phyloP scores from a whole-genome alignment of 768 basidiomycete species.

The Suillus subluteus region DNA sequence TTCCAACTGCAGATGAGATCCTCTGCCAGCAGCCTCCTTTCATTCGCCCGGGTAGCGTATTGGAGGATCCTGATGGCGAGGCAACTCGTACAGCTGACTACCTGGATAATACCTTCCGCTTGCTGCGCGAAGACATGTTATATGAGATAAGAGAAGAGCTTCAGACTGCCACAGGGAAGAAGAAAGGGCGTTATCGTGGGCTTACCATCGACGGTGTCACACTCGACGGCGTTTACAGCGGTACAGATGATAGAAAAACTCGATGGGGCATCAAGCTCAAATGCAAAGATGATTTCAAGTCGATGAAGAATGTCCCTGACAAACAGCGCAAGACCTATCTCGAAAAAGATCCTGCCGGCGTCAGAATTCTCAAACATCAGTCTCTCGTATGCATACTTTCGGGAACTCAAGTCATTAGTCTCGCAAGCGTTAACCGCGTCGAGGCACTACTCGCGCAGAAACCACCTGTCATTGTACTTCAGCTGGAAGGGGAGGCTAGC shows the following conservation, averaged over 20 bases:
- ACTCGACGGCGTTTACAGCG: conserved; percentile 40
- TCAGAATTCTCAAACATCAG: conserved; percentile 52
- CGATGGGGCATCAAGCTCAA: conserved; percentile 47
- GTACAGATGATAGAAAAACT: conserved; percentile 26
- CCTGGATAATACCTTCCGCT: conserved; percentile 68
- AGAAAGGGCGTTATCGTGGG: conserved; percentile 45
- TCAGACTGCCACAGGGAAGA: conserved; percentile 41
- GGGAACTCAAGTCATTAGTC: conserved; percentile 51
- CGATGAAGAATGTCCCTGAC: conserved; percentile 37
- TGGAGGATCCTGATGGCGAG: conserved; percentile 47
- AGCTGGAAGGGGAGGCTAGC: conserved; percentile 49
- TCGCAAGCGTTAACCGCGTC: conserved; percentile 57
- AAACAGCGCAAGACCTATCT: conserved; percentile 42
- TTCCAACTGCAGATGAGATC: conserved; percentile 66
- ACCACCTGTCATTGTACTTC: conserved; percentile 55
- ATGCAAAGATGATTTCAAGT: conserved; percentile 39
- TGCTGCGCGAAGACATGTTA: conserved; percentile 67
- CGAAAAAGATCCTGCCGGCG: conserved; percentile 38
- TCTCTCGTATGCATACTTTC: conserved; percentile 56
- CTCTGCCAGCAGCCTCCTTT: conserved; percentile 48
- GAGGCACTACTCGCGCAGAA: conserved; percentile 52
- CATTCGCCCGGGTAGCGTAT: conserved; percentile 45
- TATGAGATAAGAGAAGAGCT: conserved; percentile 61
- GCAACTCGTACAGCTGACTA: conserved; percentile 47
- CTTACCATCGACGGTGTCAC: conserved; percentile 41